phyloP scores from a whole-genome alignment of 164 flowering plant genomes.

The Vitis cinerea region DNA sequence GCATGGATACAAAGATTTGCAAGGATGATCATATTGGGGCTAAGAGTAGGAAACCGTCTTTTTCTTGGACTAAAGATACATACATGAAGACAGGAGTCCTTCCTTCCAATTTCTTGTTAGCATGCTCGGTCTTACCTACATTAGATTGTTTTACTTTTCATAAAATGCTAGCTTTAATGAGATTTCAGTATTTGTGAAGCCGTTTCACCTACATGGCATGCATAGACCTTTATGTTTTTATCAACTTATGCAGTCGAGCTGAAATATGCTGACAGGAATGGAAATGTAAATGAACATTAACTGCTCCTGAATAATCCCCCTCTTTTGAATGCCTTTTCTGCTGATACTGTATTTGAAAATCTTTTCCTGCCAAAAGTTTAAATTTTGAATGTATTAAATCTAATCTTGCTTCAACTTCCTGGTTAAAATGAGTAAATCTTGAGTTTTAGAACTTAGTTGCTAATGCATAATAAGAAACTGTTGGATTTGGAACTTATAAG shows the following conservation, averaged over 20 bases:
- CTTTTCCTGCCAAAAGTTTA: not conserved
- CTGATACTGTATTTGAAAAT: too few relatives aligned
- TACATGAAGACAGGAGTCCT: not conserved
- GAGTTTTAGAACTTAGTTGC: not conserved
- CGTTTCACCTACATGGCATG: not conserved
- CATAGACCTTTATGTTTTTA: not conserved
- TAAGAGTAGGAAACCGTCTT: not conserved
- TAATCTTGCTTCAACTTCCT: not conserved
- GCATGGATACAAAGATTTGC: not conserved
- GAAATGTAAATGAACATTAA: too few relatives aligned
- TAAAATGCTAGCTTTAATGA: not conserved
- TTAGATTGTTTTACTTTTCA: not conserved
- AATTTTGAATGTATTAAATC: not conserved
- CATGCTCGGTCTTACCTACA: not conserved
- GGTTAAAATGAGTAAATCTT: not conserved
- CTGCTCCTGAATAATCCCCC: too few relatives aligned
- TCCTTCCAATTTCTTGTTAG: not conserved
- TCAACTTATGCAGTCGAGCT: too few relatives aligned
- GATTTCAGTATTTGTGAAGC: not conserved
- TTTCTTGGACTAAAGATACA: not conserved
- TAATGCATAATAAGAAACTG: conserved; percentile 3
- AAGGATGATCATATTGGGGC: not conserved
- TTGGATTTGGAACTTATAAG: conserved; percentile 36
- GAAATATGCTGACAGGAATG: too few relatives aligned
- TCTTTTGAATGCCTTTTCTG: too few relatives aligned